phyloP scores from a whole-genome alignment of 1,284 basidiomycete species.

The Coriolopsis trogii region DNA sequence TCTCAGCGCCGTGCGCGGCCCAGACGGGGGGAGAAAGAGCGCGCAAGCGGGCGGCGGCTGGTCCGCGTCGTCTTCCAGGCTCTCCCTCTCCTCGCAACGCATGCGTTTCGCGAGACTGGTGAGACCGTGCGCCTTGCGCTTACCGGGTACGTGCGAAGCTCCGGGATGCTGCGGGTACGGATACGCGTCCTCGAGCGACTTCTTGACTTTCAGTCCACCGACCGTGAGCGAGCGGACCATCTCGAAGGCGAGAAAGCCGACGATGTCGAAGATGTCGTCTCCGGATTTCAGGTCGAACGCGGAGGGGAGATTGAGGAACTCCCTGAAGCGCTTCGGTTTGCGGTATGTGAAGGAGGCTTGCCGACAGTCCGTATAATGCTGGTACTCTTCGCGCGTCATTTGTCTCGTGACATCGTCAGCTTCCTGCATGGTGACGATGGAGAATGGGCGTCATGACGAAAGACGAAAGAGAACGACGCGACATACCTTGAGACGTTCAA shows the following conservation, averaged over 20 bases:
- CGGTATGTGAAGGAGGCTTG: constrained; percentile 97
- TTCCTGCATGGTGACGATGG: constrained; percentile 74
- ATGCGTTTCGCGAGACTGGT: constrained; percentile 58
- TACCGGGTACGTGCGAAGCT: constrained; percentile 62
- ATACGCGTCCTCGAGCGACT: constrained; percentile 73
- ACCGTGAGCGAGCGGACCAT: constrained; percentile 94
- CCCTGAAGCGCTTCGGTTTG: constrained; percentile 95
- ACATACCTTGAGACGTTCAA: too few relatives aligned
- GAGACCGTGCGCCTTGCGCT: constrained; percentile 60
- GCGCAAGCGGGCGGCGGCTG: constrained; percentile 64
- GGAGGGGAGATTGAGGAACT: constrained; percentile 90
- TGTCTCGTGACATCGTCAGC: constrained; percentile 93
- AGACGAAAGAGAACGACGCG: too few relatives aligned
- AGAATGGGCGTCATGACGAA: too few relatives aligned
- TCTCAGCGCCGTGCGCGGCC: constrained; percentile 74
- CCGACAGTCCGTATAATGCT: constrained; percentile 96
- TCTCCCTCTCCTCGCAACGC: constrained; percentile 60
- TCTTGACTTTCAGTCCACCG: constrained; percentile 83
- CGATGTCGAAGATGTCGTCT: constrained; percentile 96
- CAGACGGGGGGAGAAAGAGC: constrained; percentile 79
- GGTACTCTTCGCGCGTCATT: constrained; percentile 97
- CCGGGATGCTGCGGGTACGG: constrained; percentile 52
- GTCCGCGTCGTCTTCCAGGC: constrained; percentile 60
- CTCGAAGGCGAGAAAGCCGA: constrained; percentile 96
- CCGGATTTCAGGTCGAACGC: constrained; percentile 91